Conservation (phyloP, 208 protist species). For the Crithidia fasciculata region DNA sequence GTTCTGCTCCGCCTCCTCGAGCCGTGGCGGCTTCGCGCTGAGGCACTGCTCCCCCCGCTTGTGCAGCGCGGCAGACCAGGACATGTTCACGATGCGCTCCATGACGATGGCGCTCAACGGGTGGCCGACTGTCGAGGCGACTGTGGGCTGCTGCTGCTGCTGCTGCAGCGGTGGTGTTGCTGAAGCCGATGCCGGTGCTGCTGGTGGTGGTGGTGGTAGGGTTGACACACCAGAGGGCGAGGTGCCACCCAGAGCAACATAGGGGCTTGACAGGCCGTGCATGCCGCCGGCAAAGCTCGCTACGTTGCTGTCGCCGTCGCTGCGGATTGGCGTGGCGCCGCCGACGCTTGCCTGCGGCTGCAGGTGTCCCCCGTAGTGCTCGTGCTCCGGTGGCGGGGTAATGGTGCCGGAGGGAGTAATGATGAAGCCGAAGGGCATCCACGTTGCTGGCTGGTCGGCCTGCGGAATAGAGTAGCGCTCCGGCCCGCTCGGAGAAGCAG, state of each 20-base stretch:
- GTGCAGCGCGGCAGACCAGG: constrained; percentile 78
- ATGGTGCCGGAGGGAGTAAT: constrained; percentile 15
- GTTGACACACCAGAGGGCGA: no score
- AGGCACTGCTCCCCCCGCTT: constrained; percentile 78
- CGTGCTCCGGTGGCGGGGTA: constrained; percentile 18
- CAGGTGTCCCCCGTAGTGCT: constrained; percentile 1
- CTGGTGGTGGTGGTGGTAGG: no score
- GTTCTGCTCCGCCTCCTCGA: constrained; percentile 53
- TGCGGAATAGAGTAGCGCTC: background rate
- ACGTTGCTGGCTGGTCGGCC: constrained; percentile 24
- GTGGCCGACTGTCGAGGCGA: background rate
- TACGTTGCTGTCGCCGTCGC: constrained; percentile 1
- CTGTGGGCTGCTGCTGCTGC: background rate
- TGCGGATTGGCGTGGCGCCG: background rate
- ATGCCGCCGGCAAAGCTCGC: background rate
- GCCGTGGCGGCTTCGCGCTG: constrained; percentile 40
- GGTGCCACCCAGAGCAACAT: background rate
- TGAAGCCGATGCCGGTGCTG: background rate
- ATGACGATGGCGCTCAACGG: constrained; percentile 37
- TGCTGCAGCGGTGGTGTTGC: background rate
- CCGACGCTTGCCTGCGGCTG: background rate
- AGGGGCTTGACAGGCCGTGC: background rate
- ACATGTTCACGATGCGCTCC: constrained; percentile 63
- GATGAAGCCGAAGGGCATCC: constrained; percentile 28
- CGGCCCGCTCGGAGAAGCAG: background rate